Conservation (phyloP, 495 filamentous ascomycete species). For the Xylaria bambusicola region DNA sequence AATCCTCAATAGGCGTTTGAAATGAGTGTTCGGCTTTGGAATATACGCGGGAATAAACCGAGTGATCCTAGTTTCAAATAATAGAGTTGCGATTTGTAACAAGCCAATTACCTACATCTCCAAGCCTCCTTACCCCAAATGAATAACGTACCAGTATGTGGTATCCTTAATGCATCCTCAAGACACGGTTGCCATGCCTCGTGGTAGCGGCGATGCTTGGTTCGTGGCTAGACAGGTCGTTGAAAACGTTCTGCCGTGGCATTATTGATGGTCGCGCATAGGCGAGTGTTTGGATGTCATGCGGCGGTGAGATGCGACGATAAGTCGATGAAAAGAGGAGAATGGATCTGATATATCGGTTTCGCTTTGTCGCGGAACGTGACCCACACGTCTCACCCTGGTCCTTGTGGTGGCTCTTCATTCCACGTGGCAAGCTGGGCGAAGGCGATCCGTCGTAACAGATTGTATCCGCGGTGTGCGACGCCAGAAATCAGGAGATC, state of each 20-base stretch:
- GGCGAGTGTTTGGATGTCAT: neutral
- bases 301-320: slow-evolving; percentile 1
- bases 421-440: slow-evolving; percentile 19
- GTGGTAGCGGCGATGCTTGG: neutral
- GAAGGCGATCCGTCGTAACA: neutral
- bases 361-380: neutral
- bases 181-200: neutral
- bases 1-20: no score
- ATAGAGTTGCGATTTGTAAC: no score
- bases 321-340: neutral
- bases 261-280: neutral
- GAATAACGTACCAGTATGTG: no score
- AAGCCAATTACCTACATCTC: no score
- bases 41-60: no score
- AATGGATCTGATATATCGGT: slow-evolving; percentile 2
- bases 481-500: slow-evolving; percentile 2
- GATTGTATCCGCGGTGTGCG: slow-evolving; percentile 1
- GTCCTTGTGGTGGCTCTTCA: slow-evolving; percentile 9
- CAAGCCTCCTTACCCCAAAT: no score
- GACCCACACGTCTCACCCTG: slow-evolving; percentile 7
- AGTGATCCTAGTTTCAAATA: no score
- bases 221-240: no score
- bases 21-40: no score
- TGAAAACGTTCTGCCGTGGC: no score
- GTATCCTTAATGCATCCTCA: neutral